A percentile compares a stretch with the other conserved stretches of the same genome.
phyloP scores from a whole-genome alignment of 129 eudicot genomes.

The Flaveria bidentis region DNA sequence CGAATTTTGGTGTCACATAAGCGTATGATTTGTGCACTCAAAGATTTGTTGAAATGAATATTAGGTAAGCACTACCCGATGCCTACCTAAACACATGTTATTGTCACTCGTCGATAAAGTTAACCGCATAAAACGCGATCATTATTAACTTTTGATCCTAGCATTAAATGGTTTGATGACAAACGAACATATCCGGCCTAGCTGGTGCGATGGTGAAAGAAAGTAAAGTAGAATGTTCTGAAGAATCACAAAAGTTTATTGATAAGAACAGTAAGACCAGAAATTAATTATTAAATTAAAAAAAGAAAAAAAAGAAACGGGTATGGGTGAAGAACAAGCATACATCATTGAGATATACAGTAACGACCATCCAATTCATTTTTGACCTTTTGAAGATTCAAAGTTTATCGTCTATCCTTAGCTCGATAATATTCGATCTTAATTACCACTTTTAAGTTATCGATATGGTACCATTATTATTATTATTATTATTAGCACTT shows the following conservation, averaged over 20 bases:
- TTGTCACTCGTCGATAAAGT: neutral
- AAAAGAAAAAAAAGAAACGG: slow-evolving; percentile 20
- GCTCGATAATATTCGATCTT: no score
- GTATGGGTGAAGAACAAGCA: slow-evolving; percentile 30
- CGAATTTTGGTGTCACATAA: slow-evolving; percentile 23
- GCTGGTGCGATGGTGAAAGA: slow-evolving; percentile 28
- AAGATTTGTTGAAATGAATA: slow-evolving; percentile 25
- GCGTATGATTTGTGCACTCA: slow-evolving; percentile 21
- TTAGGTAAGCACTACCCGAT: slow-evolving; percentile 21
- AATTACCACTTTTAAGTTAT: no score
- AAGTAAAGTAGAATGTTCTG: slow-evolving; percentile 27
- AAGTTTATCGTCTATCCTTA: no score
- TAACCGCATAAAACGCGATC: no score
- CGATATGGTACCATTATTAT: no score
- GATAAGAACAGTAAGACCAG: slow-evolving; percentile 31
- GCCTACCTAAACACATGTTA: slow-evolving; percentile 11
- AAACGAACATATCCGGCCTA: slow-evolving; percentile 10
- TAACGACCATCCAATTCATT: no score
- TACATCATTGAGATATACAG: slow-evolving; percentile 13
- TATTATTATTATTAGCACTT: no score
- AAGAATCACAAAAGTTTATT: slow-evolving; percentile 32
- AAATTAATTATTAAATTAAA: slow-evolving; percentile 14
- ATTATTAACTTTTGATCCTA: neutral
- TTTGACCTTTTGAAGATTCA: no score
- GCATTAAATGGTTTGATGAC: slow-evolving; percentile 14